phyloP scores from a whole-genome alignment of 75 land plant genomes.

The Selaginella tamariscina region DNA sequence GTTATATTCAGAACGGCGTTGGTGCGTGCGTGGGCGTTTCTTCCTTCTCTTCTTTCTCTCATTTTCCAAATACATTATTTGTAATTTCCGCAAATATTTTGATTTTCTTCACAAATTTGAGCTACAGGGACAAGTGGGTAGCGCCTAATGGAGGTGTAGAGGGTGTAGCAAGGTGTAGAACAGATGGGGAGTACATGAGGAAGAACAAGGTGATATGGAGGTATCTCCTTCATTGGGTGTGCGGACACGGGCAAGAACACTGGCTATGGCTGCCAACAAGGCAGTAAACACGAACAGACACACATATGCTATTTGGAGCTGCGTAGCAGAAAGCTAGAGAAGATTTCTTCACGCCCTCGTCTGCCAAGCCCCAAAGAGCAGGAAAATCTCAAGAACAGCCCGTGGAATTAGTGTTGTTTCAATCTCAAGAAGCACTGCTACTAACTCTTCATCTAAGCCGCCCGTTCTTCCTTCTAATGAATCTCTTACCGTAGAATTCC shows the following conservation, averaged over 20 bases:
- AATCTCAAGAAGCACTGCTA: background rate
- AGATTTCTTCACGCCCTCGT: background rate
- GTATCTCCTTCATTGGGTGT: background rate
- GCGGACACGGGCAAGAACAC: background rate
- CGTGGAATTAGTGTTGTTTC: background rate
- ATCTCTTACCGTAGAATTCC: too few relatives aligned
- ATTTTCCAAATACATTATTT: too few relatives aligned
- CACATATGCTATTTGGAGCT: background rate
- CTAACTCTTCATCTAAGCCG: too few relatives aligned
- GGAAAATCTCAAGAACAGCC: background rate
- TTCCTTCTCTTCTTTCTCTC: background rate
- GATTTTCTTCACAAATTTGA: background rate
- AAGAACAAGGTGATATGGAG: constrained; percentile 1
- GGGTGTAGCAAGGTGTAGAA: background rate
- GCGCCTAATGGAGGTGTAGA: background rate
- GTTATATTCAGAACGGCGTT: background rate
- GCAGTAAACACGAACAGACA: background rate
- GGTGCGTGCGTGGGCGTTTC: background rate
- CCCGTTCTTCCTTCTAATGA: too few relatives aligned
- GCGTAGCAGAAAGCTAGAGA: background rate
- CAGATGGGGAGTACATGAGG: constrained; percentile 3
- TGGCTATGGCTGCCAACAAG: background rate
- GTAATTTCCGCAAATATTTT: too few relatives aligned
- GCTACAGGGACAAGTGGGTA: background rate
- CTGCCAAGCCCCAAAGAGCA: background rate